A percentile compares a stretch with the other conserved stretches of the same genome.
These are phyloP conservation scores for Leccinum brunneo-olivaceum DNA, from an alignment of 1,284 basidiomycete species.

Conservation along the genomic window DNA sequence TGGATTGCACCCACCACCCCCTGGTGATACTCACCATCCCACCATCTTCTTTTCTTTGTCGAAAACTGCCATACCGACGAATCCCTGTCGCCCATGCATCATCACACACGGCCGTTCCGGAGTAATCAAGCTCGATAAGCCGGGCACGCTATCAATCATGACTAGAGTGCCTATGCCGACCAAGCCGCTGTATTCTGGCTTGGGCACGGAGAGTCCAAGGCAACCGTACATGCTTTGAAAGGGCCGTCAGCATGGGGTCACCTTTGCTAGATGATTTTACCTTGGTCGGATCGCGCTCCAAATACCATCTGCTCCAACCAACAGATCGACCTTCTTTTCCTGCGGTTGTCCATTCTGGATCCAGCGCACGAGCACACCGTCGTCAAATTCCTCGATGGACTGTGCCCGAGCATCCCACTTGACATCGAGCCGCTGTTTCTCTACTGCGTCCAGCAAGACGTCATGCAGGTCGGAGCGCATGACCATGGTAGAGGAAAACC, in stretches of 20 bases:
- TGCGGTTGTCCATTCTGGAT: slow-evolving; percentile 15
- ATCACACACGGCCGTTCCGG: slow-evolving; percentile 23
- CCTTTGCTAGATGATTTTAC: slow-evolving; percentile 7
- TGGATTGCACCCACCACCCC: neutral
- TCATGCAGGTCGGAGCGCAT: slow-evolving; percentile 30
- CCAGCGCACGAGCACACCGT: slow-evolving; percentile 26
- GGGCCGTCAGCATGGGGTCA: slow-evolving; percentile 5
- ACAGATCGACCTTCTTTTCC: slow-evolving; percentile 25
- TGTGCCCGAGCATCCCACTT: slow-evolving; percentile 24
- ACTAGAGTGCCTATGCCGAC: slow-evolving; percentile 23
- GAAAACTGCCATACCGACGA: slow-evolving; percentile 26
- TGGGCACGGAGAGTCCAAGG: slow-evolving; percentile 16
- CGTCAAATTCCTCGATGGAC: slow-evolving; percentile 20
- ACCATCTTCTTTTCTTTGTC: slow-evolving; percentile 23
- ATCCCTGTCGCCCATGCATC: slow-evolving; percentile 27
- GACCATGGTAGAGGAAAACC: slow-evolving; percentile 25
- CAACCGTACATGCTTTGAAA: slow-evolving; percentile 21
- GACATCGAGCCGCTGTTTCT: slow-evolving; percentile 18
- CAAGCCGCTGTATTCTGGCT: slow-evolving; percentile 28
- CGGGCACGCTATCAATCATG: slow-evolving; percentile 16
- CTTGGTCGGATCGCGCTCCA: slow-evolving; percentile 27
- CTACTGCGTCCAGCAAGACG: slow-evolving; percentile 25
- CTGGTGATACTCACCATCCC: slow-evolving; percentile 17
- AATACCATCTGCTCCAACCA: slow-evolving; percentile 31
- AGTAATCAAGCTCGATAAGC: slow-evolving; percentile 18